Conservation (phyloP, 805 yeast species). For the Nakazawaea ambrosiae region DNA sequence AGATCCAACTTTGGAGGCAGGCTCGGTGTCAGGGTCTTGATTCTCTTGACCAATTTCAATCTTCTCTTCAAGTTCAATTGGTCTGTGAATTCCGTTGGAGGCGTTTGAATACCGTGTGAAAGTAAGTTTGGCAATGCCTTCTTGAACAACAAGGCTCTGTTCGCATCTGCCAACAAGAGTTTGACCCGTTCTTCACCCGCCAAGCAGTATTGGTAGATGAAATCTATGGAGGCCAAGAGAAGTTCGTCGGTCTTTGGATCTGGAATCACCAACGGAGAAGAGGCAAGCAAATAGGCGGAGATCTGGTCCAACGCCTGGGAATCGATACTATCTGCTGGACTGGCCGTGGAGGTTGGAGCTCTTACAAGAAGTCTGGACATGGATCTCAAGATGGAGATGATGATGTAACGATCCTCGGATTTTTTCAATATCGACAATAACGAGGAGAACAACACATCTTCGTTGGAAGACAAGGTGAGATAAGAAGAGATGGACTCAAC, state of each 20-base stretch:
- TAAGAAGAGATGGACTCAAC: constrained; percentile 82
- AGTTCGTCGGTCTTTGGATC: constrained; percentile 56
- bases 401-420: constrained; percentile 60
- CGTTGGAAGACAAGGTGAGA: constrained; percentile 64
- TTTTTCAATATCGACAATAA: constrained; percentile 43
- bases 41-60: constrained; percentile 43
- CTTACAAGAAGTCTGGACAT: constrained; percentile 74
- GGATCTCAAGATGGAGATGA: constrained; percentile 67
- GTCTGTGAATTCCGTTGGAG: constrained; percentile 22
- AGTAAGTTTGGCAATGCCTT: constrained; percentile 59
- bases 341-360: constrained; percentile 38
- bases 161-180: constrained; percentile 38
- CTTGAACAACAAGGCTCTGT: constrained; percentile 44
- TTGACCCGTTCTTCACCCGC: constrained; percentile 55
- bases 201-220: constrained; percentile 70
- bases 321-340: constrained; percentile 42
- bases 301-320: constrained; percentile 43
- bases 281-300: constrained; percentile 42
- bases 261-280: constrained; percentile 19
- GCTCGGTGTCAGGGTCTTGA: constrained; percentile 58
- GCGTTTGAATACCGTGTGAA: constrained; percentile 35
- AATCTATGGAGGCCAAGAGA: constrained; percentile 66
- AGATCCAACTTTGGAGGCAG: constrained; percentile 55
- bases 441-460: constrained; percentile 59
- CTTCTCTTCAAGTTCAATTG: constrained; percentile 13